phyloP scores from a whole-genome alignment of 306 rosid genomes.

The Rosa rugosa region DNA sequence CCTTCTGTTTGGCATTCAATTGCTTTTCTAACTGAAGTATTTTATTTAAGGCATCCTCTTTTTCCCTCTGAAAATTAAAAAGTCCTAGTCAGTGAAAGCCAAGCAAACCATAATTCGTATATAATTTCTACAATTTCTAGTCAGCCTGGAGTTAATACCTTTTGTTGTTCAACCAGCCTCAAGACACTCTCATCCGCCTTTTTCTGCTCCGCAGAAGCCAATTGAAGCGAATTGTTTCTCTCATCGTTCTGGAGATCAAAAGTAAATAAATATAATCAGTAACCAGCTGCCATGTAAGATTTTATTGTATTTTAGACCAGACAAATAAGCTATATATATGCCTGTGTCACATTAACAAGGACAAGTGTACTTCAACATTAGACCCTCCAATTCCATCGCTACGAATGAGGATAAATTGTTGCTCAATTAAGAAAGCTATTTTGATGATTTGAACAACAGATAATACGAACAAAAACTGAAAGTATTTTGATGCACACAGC shows the following conservation, averaged over 20 bases:
- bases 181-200: conserved; percentile 77
- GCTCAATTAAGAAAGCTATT: not conserved
- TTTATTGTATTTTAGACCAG: not conserved
- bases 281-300: not conserved
- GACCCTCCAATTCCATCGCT: not conserved
- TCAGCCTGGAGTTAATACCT: conserved; percentile 47
- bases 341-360: not conserved
- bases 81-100: conserved; percentile 22
- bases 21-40: conserved; percentile 80
- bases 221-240: conserved; percentile 67
- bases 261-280: conserved; percentile 6
- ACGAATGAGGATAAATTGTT: not conserved
- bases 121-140: conserved; percentile 8
- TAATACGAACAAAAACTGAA: not conserved
- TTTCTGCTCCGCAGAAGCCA: conserved; percentile 85
- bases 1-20: conserved; percentile 85
- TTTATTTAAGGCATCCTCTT: conserved; percentile 77
- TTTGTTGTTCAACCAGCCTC: conserved; percentile 83
- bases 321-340: not conserved
- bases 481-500: not conserved
- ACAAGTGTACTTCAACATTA: not conserved
- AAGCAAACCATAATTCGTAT: conserved; percentile 2
- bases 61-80: conserved; percentile 64
- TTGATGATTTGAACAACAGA: not conserved
- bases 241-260: conserved; percentile 58